These are phyloP conservation scores for Kazachstania sp. DNA, from an alignment of 1,139 yeast genomes.

Conservation along the genomic window DNA sequence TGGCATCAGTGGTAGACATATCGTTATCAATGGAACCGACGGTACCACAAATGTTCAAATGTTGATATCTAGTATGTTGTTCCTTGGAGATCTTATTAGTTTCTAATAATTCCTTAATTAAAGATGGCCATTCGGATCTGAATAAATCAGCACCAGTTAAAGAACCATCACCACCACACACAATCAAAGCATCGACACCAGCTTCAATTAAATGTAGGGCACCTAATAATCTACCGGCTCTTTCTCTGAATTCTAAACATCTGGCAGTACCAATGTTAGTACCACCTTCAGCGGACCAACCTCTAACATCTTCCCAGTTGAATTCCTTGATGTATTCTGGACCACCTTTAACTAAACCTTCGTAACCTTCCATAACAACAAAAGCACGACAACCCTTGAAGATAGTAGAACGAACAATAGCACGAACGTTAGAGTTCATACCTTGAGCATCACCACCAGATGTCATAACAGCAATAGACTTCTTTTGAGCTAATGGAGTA, in stretches of 20 bases:
- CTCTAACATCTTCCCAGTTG: slow-evolving; percentile 91
- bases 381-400: slow-evolving; percentile 87
- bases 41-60: slow-evolving; percentile 83
- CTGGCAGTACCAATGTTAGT: slow-evolving; percentile 95
- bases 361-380: slow-evolving; percentile 91
- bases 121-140: slow-evolving; percentile 88
- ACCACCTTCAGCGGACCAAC: slow-evolving; percentile 87
- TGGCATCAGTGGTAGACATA: slow-evolving; percentile 93
- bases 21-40: slow-evolving; percentile 98
- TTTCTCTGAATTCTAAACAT: slow-evolving; percentile 74
- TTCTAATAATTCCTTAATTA: slow-evolving; percentile 58
- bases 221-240: slow-evolving; percentile 72
- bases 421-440: slow-evolving; percentile 89
- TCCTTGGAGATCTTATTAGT: slow-evolving; percentile 47
- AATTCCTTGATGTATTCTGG: slow-evolving; percentile 54
- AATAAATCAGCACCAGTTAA: slow-evolving; percentile 94
- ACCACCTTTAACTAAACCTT: slow-evolving; percentile 86
- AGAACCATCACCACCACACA: slow-evolving; percentile 99
- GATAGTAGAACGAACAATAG: slow-evolving; percentile 81
- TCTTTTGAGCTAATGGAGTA: slow-evolving; percentile 9
- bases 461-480: slow-evolving; percentile 80
- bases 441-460: slow-evolving; percentile 99
- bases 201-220: slow-evolving; percentile 76
- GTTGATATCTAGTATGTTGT: slow-evolving; percentile 52
- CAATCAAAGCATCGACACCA: slow-evolving; percentile 91